These are phyloP conservation scores for Phascolomyces articulosus DNA, from an alignment of 371 early-diverging fungal genomes.

Conservation along the genomic window DNA sequence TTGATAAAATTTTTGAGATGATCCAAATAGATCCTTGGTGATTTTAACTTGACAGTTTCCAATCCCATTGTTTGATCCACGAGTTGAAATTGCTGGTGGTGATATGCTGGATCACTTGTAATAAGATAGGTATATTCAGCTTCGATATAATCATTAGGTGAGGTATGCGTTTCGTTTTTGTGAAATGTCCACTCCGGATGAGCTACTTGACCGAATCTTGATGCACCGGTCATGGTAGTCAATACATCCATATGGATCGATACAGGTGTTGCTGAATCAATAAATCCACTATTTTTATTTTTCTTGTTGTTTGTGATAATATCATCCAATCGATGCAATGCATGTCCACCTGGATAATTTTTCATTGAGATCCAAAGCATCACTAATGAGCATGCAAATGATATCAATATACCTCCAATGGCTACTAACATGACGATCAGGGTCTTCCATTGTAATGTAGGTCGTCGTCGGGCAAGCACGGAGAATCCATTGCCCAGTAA, in stretches of 20 bases:
- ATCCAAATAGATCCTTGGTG: constrained; percentile 10
- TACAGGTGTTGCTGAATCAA: constrained; percentile 19
- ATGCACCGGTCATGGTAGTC: constrained; percentile 89
- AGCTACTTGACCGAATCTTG: constrained; percentile 65
- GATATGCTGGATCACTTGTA: constrained; percentile 53
- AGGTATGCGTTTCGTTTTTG: constrained; percentile 63
- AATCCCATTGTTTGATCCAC: constrained; percentile 39
- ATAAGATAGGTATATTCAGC: constrained; percentile 70
- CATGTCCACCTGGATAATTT: constrained; percentile 93
- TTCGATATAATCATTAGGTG: constrained; percentile 52
- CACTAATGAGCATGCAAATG: constrained; percentile 39
- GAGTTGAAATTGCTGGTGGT: constrained; percentile 41
- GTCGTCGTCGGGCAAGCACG: constrained; percentile 35
- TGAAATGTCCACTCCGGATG: constrained; percentile 62
- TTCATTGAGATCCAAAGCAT: constrained; percentile 67
- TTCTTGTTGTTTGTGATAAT: constrained; percentile 28
- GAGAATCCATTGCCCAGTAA: constrained; percentile 6
- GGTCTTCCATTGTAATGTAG: constrained; percentile 24
- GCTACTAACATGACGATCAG: constrained; percentile 18
- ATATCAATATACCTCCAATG: constrained; percentile 23
- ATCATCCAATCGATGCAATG: constrained; percentile 66
- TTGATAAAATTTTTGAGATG: constrained; percentile 9
- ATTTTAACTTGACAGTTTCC: constrained; percentile 23
- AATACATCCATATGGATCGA: constrained; percentile 81
- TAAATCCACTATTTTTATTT: not conserved